These are phyloP conservation scores for Globisporangium spinosum DNA, from an alignment of 352 stramenopile species.

Conservation along the genomic window DNA sequence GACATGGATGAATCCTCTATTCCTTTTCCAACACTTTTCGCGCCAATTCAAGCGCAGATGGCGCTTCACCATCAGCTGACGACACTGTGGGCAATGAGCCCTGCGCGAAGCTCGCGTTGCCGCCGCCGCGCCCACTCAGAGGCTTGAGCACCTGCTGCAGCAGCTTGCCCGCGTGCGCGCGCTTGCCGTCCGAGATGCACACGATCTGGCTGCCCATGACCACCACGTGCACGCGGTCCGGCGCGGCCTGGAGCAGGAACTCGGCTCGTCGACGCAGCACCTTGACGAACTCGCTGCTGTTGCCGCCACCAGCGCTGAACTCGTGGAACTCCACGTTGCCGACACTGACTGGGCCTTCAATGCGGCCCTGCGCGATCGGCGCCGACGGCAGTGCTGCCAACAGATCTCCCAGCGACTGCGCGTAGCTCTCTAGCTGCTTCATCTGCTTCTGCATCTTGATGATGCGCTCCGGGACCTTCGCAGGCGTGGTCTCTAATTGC, in stretches of 20 bases:
- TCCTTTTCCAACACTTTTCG: conserved; percentile 15
- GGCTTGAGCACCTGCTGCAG: conserved; percentile 50
- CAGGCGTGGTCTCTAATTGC: conserved; percentile 56
- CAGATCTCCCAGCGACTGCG: conserved; percentile 48
- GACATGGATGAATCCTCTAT: background rate
- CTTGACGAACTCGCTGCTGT: conserved; percentile 38
- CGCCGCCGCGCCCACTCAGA: conserved; percentile 52
- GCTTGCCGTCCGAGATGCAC: conserved; percentile 35
- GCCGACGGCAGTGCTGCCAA: conserved; percentile 38
- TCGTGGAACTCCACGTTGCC: conserved; percentile 36
- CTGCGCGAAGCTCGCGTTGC: conserved; percentile 60
- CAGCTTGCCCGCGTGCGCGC: conserved; percentile 50
- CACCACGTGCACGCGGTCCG: conserved; percentile 43
- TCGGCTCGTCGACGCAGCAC: conserved; percentile 63
- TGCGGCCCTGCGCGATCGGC: conserved; percentile 28
- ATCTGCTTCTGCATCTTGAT: conserved; percentile 68
- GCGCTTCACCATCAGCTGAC: background rate
- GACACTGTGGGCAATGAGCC: conserved; percentile 30
- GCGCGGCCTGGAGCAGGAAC: conserved; percentile 33
- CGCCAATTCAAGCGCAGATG: conserved; percentile 25
- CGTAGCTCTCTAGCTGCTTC: conserved; percentile 52
- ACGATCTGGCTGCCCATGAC: conserved; percentile 46
- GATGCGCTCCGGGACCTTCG: conserved; percentile 61
- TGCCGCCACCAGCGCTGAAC: background rate
- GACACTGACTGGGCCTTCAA: conserved; percentile 16